Base-by-base conservation (phyloP, 2,329 filamentous ascomycete species). In the Exophiala calicioides region DNA sequence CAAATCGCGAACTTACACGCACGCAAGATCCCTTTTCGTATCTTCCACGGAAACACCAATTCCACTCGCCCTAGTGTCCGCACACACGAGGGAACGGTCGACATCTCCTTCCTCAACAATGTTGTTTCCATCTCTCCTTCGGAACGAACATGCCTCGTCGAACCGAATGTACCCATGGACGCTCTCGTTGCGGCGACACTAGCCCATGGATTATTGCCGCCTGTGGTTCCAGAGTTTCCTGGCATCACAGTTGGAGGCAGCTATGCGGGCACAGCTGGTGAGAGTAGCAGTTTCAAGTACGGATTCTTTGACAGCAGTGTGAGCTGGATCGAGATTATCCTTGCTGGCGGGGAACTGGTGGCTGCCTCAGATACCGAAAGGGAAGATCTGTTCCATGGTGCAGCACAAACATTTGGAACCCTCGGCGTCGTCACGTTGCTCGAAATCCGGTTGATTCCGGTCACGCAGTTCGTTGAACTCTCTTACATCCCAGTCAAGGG, bases 141-240 rank as follows among this genome's bases (percentile, higher is more conserved):
- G 1, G 63, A 62, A 4, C 75, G 73, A 53, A 83, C 77, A 3
- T 84, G 77, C 4, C 65, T 85, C n/a, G 81, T 84, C 1, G 82
- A 87, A 65, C 83, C 84, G 3, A 86, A 86, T 57, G 84, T 86
- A 5, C 70, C 81, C 1, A 85, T 87, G 81, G 82, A 85, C 54
- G 64, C 64, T 1, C 74, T 87, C 5, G 76, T 85, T 9, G 73
- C 75, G 42, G 77, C 76, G 3, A 80, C 81, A 1, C 58, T 82
- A n/a, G 65, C 68, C 15, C 65, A 77, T 42, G 75, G 74, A 1
- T 68, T 86, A 1, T 69, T 86, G 2, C 82, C 84, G 0, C 78
- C 80, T 0, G 81, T 87, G 0, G 82, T 86, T 4, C 84, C 84
- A 78, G 83, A 86, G 60, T 85, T 86, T 47, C 82, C 81, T 2